Percentiles rank a stretch among this genome's conserved stretches.
Conservation (phyloP, 345 rosid genomes). For the Aethionema arabicum region DNA sequence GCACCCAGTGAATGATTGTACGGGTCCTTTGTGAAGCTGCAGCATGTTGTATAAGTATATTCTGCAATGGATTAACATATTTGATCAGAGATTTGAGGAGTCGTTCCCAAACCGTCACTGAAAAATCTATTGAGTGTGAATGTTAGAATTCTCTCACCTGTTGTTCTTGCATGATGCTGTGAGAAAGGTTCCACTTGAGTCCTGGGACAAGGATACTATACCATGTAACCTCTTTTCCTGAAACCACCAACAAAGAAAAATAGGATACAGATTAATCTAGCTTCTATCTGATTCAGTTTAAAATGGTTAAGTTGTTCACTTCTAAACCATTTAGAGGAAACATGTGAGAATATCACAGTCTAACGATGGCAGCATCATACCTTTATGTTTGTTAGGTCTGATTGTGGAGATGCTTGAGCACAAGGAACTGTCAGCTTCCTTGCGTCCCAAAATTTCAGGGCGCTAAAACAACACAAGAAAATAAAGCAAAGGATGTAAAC, state of each 20-base stretch:
- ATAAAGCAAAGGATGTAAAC: conserved; percentile 15
- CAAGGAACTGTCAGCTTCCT: conserved; percentile 68
- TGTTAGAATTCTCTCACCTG: conserved; percentile 44
- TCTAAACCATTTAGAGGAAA: conserved; percentile 14
- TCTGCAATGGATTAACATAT: conserved; percentile 39
- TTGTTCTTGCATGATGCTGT: conserved; percentile 95
- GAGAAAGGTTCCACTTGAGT: conserved; percentile 64
- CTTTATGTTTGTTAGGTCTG: conserved; percentile 51
- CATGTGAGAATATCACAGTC: conserved; percentile 1
- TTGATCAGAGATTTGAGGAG: conserved; percentile 23
- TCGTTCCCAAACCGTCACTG: neutral
- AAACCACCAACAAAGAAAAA: neutral
- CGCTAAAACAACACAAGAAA: conserved; percentile 42
- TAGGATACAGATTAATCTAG: neutral
- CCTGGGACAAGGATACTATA: conserved; percentile 85
- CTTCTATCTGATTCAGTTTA: neutral
- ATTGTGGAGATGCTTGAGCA: conserved; percentile 60
- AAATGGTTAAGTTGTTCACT: neutral
- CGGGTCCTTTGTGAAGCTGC: conserved; percentile 82
- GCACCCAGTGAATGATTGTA: conserved; percentile 65
- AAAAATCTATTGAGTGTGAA: neutral
- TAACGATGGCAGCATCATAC: conserved; percentile 30
- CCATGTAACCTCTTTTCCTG: conserved; percentile 80
- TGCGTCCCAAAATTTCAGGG: conserved; percentile 84
- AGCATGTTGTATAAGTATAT: conserved; percentile 73